A percentile compares a stretch with the other conserved stretches of the same genome.
Conservation (phyloP, 257 asterid species). For the Fraxinus pennsylvanica region DNA sequence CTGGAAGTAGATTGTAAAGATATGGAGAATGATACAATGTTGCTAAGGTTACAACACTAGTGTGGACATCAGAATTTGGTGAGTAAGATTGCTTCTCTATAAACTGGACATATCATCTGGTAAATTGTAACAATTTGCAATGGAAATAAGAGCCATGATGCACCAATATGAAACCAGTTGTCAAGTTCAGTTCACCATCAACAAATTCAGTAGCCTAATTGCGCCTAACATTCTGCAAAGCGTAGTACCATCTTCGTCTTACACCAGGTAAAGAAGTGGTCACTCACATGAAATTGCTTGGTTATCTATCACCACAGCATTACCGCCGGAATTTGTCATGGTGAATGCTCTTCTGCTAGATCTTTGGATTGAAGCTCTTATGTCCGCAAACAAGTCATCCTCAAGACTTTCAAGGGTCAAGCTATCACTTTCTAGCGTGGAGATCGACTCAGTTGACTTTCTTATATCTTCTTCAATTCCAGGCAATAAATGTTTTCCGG, state of each 20-base stretch:
- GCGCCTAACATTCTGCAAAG: neutral
- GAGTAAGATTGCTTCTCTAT: neutral
- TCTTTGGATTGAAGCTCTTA: slow-evolving; percentile 97
- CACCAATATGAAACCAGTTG: neutral
- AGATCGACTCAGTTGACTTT: slow-evolving; percentile 71
- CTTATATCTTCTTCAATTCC: slow-evolving; percentile 77
- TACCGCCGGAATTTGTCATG: slow-evolving; percentile 31
- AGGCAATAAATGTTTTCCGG: slow-evolving; percentile 44
- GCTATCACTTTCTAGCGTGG: slow-evolving; percentile 70
- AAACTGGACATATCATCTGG: neutral
- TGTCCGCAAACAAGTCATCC: slow-evolving; percentile 80
- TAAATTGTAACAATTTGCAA: neutral
- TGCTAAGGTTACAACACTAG: too few species aligned
- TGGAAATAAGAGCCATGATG: neutral
- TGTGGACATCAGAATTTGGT: too few species aligned
- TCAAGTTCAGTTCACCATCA: neutral
- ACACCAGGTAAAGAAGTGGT: slow-evolving; percentile 16
- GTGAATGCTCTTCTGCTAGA: slow-evolving; percentile 53
- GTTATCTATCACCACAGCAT: slow-evolving; percentile 37
- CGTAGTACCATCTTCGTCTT: neutral
- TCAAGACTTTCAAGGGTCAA: slow-evolving; percentile 71
- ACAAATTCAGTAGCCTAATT: neutral
- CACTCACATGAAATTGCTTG: slow-evolving; percentile 57
- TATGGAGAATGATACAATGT: neutral
- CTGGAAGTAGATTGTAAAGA: too few species aligned